These are phyloP conservation scores for Chlorencoelia australis DNA, from an alignment of 2,329 filamentous ascomycete species.

Conservation along the genomic window DNA sequence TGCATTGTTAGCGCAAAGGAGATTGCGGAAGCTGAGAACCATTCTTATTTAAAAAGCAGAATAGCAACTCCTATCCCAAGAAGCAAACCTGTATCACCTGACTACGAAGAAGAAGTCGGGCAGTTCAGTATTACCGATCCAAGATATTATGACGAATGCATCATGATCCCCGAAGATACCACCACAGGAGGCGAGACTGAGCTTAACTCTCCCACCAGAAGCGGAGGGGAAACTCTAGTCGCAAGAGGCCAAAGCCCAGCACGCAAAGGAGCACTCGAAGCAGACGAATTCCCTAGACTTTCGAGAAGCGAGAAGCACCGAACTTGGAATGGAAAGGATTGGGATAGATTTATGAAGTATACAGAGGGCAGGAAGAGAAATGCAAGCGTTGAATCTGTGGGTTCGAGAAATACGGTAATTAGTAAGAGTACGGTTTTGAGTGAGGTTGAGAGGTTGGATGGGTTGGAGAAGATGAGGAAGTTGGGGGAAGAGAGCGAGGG, in stretches of 20 bases:
- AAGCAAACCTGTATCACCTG: no score
- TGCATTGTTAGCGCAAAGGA: slow-evolving; percentile 11
- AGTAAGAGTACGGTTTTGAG: slow-evolving; percentile 2
- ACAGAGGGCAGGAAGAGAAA: slow-evolving; percentile 1
- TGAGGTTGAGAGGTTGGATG: neutral
- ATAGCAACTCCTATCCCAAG: no score
- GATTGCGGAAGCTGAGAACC: no score
- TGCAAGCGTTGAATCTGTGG: slow-evolving; percentile 1
- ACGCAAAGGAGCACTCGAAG: neutral
- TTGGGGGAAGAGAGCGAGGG: neutral
- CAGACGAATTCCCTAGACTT: neutral
- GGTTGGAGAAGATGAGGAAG: slow-evolving; percentile 2
- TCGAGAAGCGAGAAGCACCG: slow-evolving; percentile 16
- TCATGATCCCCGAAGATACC: no score
- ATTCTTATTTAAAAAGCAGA: no score
- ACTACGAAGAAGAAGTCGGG: neutral
- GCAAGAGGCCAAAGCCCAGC: neutral
- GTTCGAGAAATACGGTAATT: neutral
- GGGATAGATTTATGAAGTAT: slow-evolving; percentile 9
- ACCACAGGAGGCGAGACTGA: no score
- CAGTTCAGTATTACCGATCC: neutral
- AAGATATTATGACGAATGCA: slow-evolving; percentile 4
- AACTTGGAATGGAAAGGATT: slow-evolving; percentile 24
- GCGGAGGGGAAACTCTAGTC: neutral
- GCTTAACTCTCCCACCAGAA: neutral